Evolutionary conservation across 176 grass and related monocot genomes (phyloP).

Genomic region (Oryza meyeriana): DNA sequence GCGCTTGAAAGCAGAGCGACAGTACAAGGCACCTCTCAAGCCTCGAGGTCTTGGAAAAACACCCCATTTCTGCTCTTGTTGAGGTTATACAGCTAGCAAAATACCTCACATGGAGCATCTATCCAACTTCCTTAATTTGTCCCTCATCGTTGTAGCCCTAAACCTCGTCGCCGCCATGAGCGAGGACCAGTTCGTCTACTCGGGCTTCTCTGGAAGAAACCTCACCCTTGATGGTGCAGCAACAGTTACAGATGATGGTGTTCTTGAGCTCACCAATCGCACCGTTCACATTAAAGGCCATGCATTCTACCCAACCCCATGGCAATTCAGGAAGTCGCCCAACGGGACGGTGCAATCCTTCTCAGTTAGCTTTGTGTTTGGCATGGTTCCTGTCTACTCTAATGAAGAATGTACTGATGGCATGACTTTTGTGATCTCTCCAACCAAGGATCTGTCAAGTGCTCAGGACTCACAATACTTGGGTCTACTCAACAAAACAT

Average conservation of each 20-base stretch:
- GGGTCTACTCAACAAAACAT: slow-evolving; percentile 19
- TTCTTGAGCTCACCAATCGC: slow-evolving; percentile 8
- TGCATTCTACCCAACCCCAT: background rate
- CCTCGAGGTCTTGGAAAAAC: background rate
- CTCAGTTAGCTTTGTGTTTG: background rate
- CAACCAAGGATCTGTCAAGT: background rate
- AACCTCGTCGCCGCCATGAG: background rate
- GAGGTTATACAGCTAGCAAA: background rate
- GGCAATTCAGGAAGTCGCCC: background rate
- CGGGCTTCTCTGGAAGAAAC: background rate
- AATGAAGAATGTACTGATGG: background rate
- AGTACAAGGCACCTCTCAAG: background rate
- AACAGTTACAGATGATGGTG: background rate
- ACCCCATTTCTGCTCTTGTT: background rate
- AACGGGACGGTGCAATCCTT: background rate
- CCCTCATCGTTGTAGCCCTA: background rate
- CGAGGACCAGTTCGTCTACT: background rate
- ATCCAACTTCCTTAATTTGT: background rate
- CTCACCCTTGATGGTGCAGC: slow-evolving; percentile 9
- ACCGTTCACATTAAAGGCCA: background rate
- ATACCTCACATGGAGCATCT: background rate
- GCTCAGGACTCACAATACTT: slow-evolving; percentile 7
- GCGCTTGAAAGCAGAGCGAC: background rate
- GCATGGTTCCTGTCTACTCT: background rate
- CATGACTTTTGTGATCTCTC: slow-evolving; percentile 12